These are phyloP conservation scores for Penicillium sp. DNA, from an alignment of 2,329 filamentous ascomycete genomes.

Conservation along the genomic window DNA sequence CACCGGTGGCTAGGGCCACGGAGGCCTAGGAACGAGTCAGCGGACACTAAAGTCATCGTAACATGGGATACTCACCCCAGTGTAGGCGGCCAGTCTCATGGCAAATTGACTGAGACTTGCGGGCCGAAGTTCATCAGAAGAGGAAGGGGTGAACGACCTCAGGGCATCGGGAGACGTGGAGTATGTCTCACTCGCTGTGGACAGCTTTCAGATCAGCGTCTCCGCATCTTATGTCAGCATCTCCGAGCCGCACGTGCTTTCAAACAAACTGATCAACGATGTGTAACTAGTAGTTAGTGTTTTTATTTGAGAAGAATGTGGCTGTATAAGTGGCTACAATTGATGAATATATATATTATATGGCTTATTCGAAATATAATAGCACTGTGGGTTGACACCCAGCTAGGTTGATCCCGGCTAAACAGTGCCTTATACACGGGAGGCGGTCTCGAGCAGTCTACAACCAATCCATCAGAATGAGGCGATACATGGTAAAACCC, in stretches of 20 bases:
- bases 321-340: not conserved
- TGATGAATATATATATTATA: not conserved
- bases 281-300: too few relatives aligned
- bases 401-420: too few relatives aligned
- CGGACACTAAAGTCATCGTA: not conserved
- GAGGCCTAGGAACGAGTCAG: slow-evolving; percentile 56
- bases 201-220: slow-evolving; percentile 22
- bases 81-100: slow-evolving; percentile 50
- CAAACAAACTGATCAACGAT: too few relatives aligned
- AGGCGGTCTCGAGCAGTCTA: not conserved
- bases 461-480: not conserved
- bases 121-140: slow-evolving; percentile 28
- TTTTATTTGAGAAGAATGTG: not conserved
- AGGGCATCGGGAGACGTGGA: slow-evolving; percentile 14
- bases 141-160: slow-evolving; percentile 3
- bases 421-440: too few relatives aligned
- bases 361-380: not conserved
- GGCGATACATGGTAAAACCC: not conserved
- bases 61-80: slow-evolving; percentile 43
- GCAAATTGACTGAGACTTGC: slow-evolving; percentile 20
- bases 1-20: slow-evolving; percentile 73
- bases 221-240: slow-evolving; percentile 28
- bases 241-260: slow-evolving; percentile 13
- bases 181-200: slow-evolving; percentile 20
- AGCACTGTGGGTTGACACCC: too few relatives aligned